A percentile compares a stretch with the other conserved stretches of the same genome.
phyloP scores from a whole-genome alignment of 2,329 filamentous ascomycete genomes.

The Aspergillus sp. region DNA sequence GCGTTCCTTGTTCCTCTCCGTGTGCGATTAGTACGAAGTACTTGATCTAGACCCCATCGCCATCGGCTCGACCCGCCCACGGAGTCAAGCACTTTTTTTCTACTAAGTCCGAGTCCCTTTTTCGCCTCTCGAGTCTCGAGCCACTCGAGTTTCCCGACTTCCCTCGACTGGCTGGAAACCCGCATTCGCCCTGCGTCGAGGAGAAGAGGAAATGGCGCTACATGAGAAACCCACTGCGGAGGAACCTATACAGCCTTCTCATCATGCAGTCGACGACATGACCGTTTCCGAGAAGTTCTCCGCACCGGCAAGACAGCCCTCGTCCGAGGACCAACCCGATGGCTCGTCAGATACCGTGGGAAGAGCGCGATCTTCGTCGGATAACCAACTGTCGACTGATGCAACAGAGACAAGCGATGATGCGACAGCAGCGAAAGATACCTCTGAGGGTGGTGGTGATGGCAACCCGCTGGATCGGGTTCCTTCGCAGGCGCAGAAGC shows the following conservation, averaged over 20 bases:
- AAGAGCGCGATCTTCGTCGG: slow-evolving; percentile 6
- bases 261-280: slow-evolving; percentile 2
- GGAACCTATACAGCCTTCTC: background rate
- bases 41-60: background rate
- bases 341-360: slow-evolving; percentile 10
- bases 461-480: slow-evolving; percentile 33
- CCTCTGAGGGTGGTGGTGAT: slow-evolving; percentile 18
- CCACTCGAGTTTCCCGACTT: background rate
- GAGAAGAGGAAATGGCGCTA: slow-evolving; percentile 8
- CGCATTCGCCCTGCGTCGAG: background rate
- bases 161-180: no score
- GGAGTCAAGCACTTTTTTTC: background rate
- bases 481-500: slow-evolving; percentile 43
- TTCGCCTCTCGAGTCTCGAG: background rate
- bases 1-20: background rate
- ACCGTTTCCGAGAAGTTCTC: slow-evolving; percentile 11
- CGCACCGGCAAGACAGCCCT: slow-evolving; percentile 6
- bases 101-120: background rate
- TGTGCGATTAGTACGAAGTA: background rate
- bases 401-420: slow-evolving; percentile 16
- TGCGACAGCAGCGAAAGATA: slow-evolving; percentile 22
- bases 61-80: slow-evolving; percentile 4
- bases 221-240: background rate
- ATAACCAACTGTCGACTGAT: background rate
- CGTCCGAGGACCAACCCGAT: slow-evolving; percentile 7